Base-by-base conservation (phyloP, 108 stramenopile genomes). In the Fragilaria radians region DNA sequence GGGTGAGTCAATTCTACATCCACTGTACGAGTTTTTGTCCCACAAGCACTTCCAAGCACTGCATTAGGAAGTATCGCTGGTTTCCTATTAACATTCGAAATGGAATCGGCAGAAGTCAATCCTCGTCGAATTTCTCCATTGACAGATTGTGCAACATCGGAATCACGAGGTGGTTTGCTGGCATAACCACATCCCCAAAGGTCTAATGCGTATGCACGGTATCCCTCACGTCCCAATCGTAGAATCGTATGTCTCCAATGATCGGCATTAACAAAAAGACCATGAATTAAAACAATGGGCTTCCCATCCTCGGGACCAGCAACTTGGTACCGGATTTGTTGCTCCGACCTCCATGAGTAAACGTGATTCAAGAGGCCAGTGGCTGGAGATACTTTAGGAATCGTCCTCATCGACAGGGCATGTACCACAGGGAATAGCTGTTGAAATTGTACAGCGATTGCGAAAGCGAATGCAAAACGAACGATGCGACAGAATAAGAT, bases 151-250 rank as follows among this genome's bases (percentile, higher is more conserved):
- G 84, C 80, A 18, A 53, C 68, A 4, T 73, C 31, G 3, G 80
- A 72, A 58, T 73, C 70, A n/a, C 32, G 31, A 3, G 80, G 79
- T 11, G 95, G 95, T 72, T 96, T 96, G 63, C 66, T 67, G 26
- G 79, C 76, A 65, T 90, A 95, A 2, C 95, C 95, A 65, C 83
- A 92, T 3, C 95, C 95, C 59, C 85, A 80, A 23, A 96, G 63
- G 36, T 96, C 95, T 19, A 96, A 42, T 2, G 95, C 95, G 61
- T 82, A 95, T 5, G 73, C 75, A 32, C 82, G 73, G 55, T 71
- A 89, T 17, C 78, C 81, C 48, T 69, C 69, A 29, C 52, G 66
- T 3, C 73, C 72, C 29, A 88, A 42, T n/a, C 76, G 79, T 31
- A 59, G 64, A 17, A 91, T 55, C 0, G 84, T 80, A 29, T 83